Percentiles rank a stretch among this genome's conserved stretches.
These are phyloP conservation scores for Acacia concinna DNA, from an alignment of 331 rosid species.

Conservation along the genomic window DNA sequence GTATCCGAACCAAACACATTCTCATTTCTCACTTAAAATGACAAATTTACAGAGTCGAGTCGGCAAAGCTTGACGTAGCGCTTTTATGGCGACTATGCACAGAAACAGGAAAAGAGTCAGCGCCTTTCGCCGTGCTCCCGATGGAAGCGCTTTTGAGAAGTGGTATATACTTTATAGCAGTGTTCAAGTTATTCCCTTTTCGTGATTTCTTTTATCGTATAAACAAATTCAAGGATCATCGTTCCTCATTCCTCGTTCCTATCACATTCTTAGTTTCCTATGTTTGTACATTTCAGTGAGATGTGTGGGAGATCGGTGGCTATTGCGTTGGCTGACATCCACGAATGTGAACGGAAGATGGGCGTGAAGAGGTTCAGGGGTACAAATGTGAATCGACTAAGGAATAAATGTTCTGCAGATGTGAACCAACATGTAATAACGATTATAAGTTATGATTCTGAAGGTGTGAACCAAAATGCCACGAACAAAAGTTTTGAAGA, in stretches of 20 bases:
- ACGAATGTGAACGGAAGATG: constrained; percentile 45
- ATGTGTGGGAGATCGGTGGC: constrained; percentile 49
- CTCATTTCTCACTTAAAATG: neutral
- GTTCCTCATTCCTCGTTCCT: neutral
- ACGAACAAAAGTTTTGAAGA: neutral
- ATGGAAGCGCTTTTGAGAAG: constrained; percentile 60
- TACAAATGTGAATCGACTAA: neutral
- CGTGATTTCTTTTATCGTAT: neutral
- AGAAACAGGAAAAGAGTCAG: constrained; percentile 49
- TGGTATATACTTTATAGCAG: constrained; percentile 34
- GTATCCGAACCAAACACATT: neutral
- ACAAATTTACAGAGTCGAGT: constrained; percentile 1
- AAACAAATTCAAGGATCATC: neutral
- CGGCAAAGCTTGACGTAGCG: constrained; percentile 20
- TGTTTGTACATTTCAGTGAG: constrained; percentile 35
- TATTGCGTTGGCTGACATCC: constrained; percentile 57
- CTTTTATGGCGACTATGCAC: constrained; percentile 40
- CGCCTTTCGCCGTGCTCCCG: constrained; percentile 49
- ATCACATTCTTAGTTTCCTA: neutral
- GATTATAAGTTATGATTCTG: neutral
- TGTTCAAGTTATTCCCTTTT: neutral
- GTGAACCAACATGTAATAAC: constrained; percentile 29
- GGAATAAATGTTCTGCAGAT: neutral
- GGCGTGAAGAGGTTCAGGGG: constrained; percentile 49
- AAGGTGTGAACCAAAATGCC: constrained; percentile 33